phyloP scores from a whole-genome alignment of 2,329 filamentous ascomycete genomes.

The Monosporascus sp. region DNA sequence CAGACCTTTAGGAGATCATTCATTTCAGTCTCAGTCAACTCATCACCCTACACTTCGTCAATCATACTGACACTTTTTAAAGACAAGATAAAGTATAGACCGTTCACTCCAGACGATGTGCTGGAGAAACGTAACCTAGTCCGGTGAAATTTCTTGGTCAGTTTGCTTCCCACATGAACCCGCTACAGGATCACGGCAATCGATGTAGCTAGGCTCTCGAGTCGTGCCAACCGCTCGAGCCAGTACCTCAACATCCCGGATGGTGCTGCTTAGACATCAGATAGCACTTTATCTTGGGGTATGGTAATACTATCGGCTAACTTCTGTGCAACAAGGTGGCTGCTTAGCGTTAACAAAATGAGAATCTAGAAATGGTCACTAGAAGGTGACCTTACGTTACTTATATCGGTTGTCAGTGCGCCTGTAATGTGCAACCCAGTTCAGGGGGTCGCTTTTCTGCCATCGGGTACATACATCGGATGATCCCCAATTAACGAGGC shows the following conservation, averaged over 20 bases:
- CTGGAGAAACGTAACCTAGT: background rate
- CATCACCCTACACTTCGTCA: background rate
- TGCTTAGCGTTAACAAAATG: too few species aligned
- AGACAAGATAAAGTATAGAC: background rate
- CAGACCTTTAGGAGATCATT: background rate
- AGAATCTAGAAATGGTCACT: background rate
- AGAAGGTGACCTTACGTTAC: background rate
- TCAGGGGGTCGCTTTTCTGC: background rate
- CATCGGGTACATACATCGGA: background rate
- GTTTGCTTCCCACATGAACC: background rate
- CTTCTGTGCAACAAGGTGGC: background rate
- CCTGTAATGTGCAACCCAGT: background rate
- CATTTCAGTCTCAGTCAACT: background rate
- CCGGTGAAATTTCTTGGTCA: conserved; percentile 8
- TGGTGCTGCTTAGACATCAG: background rate
- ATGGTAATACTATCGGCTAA: background rate
- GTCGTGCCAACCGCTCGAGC: background rate
- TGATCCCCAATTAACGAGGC: background rate
- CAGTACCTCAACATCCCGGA: background rate
- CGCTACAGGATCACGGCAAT: background rate
- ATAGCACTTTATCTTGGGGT: background rate
- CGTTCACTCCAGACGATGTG: background rate
- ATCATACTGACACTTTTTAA: background rate
- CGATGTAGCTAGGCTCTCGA: background rate
- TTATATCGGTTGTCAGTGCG: background rate